Conservation (phyloP, 805 yeast genomes). For the Candida ipomoeae region DNA sequence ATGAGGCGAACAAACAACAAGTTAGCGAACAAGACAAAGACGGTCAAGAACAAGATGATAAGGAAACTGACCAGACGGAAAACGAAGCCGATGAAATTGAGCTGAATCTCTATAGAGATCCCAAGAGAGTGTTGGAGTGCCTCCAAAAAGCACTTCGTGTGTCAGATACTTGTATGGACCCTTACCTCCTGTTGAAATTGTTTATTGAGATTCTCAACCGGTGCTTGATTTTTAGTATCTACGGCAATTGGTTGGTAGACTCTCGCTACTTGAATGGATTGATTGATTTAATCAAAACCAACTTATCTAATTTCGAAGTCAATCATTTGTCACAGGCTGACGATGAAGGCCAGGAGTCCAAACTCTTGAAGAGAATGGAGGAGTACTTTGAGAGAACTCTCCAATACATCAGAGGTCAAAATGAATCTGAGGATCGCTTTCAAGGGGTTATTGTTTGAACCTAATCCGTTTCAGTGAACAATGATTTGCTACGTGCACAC, state of each 20-base stretch:
- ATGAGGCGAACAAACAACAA: background rate
- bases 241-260: slow-evolving; percentile 68
- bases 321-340: slow-evolving; percentile 23
- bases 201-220: slow-evolving; percentile 88
- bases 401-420: slow-evolving; percentile 64
- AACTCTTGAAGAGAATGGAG: slow-evolving; percentile 26
- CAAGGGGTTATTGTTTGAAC: slow-evolving; percentile 37
- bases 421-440: slow-evolving; percentile 66
- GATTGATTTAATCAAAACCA: slow-evolving; percentile 73
- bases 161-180: slow-evolving; percentile 93
- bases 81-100: slow-evolving; percentile 7
- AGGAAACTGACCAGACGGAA: slow-evolving; percentile 14
- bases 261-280: slow-evolving; percentile 78
- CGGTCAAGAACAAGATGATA: slow-evolving; percentile 23
- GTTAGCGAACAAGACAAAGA: slow-evolving; percentile 21
- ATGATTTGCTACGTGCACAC: no score
- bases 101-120: slow-evolving; percentile 32
- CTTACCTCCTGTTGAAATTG: slow-evolving; percentile 64
- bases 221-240: slow-evolving; percentile 79
- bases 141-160: slow-evolving; percentile 82
- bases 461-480: background rate
- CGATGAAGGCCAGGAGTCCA: slow-evolving; percentile 23
- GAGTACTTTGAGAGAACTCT: slow-evolving; percentile 64
- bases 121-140: slow-evolving; percentile 83
- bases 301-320: slow-evolving; percentile 44